phyloP scores from a whole-genome alignment of 352 stramenopile genomes.

The Globisporangium cylindrosporum region DNA sequence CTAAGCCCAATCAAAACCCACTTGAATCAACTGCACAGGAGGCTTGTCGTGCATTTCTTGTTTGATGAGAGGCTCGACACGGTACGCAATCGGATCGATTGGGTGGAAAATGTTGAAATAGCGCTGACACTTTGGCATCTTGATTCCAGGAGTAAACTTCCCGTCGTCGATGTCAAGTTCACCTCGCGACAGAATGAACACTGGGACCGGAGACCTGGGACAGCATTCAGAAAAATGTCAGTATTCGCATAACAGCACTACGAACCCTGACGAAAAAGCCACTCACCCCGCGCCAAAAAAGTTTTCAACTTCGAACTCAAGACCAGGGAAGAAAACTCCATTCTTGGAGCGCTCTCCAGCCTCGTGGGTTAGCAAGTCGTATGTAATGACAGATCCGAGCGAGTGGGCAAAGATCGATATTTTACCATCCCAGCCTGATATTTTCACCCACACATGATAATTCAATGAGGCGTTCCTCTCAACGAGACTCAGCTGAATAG shows the following conservation, averaged over 20 bases:
- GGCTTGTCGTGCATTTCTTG: constrained; percentile 87
- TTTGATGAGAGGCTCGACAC: constrained; percentile 87
- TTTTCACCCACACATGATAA: not conserved
- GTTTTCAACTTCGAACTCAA: constrained; percentile 86
- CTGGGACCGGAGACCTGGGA: constrained; percentile 68
- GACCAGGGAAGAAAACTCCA: constrained; percentile 67
- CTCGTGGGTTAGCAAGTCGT: constrained; percentile 88
- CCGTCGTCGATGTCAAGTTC: constrained; percentile 76
- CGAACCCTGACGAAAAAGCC: not conserved
- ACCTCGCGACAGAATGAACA: constrained; percentile 82
- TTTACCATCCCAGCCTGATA: constrained; percentile 76
- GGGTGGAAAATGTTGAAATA: constrained; percentile 93
- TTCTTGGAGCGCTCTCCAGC: constrained; percentile 55
- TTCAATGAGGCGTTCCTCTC: not conserved
- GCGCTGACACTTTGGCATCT: constrained; percentile 71
- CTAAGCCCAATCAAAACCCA: constrained; percentile 14
- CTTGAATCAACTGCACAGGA: constrained; percentile 77
- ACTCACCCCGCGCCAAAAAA: constrained; percentile 81
- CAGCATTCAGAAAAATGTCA: not conserved
- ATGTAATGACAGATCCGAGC: constrained; percentile 89
- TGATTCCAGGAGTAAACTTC: constrained; percentile 74
- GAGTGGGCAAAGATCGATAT: constrained; percentile 90
- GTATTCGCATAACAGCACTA: not conserved
- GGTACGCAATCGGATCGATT: constrained; percentile 91
- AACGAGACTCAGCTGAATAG: not conserved